Evolutionary conservation across 2,329 filamentous ascomycete species (phyloP).

Genomic region (Sphaerostilbella broomeana): DNA sequence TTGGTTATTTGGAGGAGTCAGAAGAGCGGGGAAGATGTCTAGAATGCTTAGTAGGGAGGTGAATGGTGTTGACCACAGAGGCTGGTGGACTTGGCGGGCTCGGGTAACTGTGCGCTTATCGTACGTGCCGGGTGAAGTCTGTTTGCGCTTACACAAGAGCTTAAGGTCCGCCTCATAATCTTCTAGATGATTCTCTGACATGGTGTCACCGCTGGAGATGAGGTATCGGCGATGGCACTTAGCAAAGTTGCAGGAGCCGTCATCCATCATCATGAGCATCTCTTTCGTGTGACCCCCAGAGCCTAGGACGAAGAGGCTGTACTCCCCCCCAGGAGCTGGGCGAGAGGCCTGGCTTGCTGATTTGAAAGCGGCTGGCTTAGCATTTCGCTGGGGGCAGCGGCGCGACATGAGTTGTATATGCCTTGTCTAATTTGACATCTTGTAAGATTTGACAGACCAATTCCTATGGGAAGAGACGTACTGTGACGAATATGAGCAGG

Average conservation of each 20-base stretch:
- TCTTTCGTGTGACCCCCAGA: constrained; percentile 93
- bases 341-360: constrained; percentile 10
- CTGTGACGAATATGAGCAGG: constrained; percentile 25
- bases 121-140: constrained; percentile 41
- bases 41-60: constrained; percentile 60
- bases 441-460: background rate
- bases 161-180: constrained; percentile 33
- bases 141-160: constrained; percentile 16
- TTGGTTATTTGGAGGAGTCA: constrained; percentile 23
- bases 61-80: constrained; percentile 64
- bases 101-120: constrained; percentile 64
- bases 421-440: constrained; percentile 20
- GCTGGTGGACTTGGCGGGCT: constrained; percentile 76
- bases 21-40: constrained; percentile 53
- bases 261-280: constrained; percentile 77
- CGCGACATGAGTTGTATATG: constrained; percentile 23
- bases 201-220: constrained; percentile 65
- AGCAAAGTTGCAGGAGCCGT: constrained; percentile 44
- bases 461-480: constrained; percentile 13
- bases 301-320: constrained; percentile 77
- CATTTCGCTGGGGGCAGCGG: constrained; percentile 18
- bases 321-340: constrained; percentile 24
- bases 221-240: constrained; percentile 72
- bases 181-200: constrained; percentile 63
- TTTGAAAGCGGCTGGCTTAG: background rate